Base-by-base conservation (phyloP, 306 rosid genomes). In the Nissolia schottii region DNA sequence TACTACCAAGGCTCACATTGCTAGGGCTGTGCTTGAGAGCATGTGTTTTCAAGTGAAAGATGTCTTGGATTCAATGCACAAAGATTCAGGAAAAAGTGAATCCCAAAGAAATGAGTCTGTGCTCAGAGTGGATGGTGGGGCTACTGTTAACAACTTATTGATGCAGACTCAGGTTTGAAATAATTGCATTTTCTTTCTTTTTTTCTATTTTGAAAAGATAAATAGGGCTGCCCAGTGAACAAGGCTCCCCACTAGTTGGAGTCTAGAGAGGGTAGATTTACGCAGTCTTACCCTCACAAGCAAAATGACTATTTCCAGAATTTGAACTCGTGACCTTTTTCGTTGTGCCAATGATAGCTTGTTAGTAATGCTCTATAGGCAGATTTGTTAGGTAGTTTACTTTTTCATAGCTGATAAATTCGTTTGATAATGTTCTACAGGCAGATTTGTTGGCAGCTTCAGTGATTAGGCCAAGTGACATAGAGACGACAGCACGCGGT, bases 91-190 rank as follows among this genome's bases (percentile, higher is more conserved):
- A 53, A 85, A 23, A 2, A 79, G 16, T 45, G 48, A 23, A 27
- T 75, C 70, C 25, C 76, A 77, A 43, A 78, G 58, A 12, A 74
- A 74, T 14, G 91, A 85, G 6, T 83, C 85, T 53, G 23, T 87
- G 81, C 96, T 94, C 18, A 73, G 92, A 62, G 97, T 89, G 10
- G 97, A 94, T 72, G 98, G 98, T 57, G 98, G 98, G 10, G 98
- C 96, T 60, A 64, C 95, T 78, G 81, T 65, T 58, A 94, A 94
- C 82, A 83, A 76, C 77, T 94, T 89, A 27, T 41, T 94, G 73
- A 89, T 94, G 98, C 98, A 91, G 83, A 87, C 68, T 81, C 98
- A 94, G 98, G 98, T 94, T 69, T 81, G 86, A 7, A 20, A 64
- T 75, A 24, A 51, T 27, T 51, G n/a, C 45, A 16, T 49, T 78